phyloP scores from a whole-genome alignment of 257 asterid genomes.

The Perilla frutescens region DNA sequence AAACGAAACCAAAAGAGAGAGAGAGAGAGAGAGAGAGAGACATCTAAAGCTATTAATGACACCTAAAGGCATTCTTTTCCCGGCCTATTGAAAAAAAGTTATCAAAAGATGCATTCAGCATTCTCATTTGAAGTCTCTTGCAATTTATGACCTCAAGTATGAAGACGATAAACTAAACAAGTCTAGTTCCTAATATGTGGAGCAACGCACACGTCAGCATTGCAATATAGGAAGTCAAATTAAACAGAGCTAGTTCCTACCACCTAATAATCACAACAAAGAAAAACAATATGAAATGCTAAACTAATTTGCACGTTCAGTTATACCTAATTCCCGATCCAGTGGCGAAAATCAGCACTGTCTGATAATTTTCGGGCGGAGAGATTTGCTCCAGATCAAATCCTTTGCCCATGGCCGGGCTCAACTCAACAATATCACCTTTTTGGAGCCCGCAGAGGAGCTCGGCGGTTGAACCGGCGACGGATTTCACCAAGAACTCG shows the following conservation, averaged over 20 bases:
- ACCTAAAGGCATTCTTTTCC: neutral
- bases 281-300: neutral
- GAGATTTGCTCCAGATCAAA: constrained; percentile 69
- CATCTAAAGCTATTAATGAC: neutral
- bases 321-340: constrained; percentile 94
- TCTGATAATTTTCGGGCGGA: constrained; percentile 66
- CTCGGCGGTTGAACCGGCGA: constrained; percentile 89
- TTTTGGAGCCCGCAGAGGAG: constrained; percentile 68
- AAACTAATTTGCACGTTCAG: constrained; percentile 1
- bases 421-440: constrained; percentile 90
- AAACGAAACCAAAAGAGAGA: neutral
- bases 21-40: neutral
- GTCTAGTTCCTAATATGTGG: neutral
- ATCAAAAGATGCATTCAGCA: no score
- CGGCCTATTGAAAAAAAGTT: neutral
- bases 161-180: neutral
- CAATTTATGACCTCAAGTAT: neutral
- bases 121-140: no score
- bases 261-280: neutral
- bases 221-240: neutral
- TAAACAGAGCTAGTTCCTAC: neutral
- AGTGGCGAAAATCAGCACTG: constrained; percentile 89
- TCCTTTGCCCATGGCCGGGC: constrained; percentile 83
- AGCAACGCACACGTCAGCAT: neutral
- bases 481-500: constrained; percentile 79